These are phyloP conservation scores for Ascoidea tarda DNA, from an alignment of 805 yeast species.

Conservation along the genomic window DNA sequence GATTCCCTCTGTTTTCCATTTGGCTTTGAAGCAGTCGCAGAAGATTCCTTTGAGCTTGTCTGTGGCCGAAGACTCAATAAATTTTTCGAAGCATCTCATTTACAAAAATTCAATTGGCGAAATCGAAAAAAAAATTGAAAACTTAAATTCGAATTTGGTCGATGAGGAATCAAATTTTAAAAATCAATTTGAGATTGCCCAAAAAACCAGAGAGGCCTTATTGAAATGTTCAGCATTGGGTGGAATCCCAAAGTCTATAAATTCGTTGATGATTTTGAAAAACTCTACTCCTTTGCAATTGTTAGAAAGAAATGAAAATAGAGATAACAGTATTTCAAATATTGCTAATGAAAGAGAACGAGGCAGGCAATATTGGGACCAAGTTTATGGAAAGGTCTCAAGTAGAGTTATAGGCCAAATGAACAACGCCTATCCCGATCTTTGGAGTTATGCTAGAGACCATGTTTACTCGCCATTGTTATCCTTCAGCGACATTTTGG, in stretches of 20 bases:
- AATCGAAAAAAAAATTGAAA: slow-evolving; percentile 7
- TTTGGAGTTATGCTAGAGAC: slow-evolving; percentile 58
- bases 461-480: slow-evolving; percentile 71
- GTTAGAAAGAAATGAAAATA: slow-evolving; percentile 16
- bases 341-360: slow-evolving; percentile 19
- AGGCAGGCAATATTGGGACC: slow-evolving; percentile 60
- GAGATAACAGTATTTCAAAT: slow-evolving; percentile 15
- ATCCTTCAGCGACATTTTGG: slow-evolving; percentile 48
- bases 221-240: slow-evolving; percentile 66
- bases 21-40: slow-evolving; percentile 30
- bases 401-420: slow-evolving; percentile 53
- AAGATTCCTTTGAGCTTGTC: slow-evolving; percentile 1
- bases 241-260: slow-evolving; percentile 79
- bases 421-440: slow-evolving; percentile 68
- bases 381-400: slow-evolving; percentile 65
- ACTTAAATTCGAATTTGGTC: slow-evolving; percentile 5
- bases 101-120: slow-evolving; percentile 4
- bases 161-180: slow-evolving; percentile 1
- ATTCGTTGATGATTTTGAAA: slow-evolving; percentile 52
- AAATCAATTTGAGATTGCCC: slow-evolving; percentile 22
- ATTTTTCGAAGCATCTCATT: background rate
- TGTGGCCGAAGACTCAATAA: slow-evolving; percentile 10
- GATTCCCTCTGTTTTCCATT: slow-evolving; percentile 59
- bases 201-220: slow-evolving; percentile 60
- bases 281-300: slow-evolving; percentile 46